These are phyloP conservation scores for Mycena maculata DNA, from an alignment of 768 basidiomycete genomes.

Conservation along the genomic window DNA sequence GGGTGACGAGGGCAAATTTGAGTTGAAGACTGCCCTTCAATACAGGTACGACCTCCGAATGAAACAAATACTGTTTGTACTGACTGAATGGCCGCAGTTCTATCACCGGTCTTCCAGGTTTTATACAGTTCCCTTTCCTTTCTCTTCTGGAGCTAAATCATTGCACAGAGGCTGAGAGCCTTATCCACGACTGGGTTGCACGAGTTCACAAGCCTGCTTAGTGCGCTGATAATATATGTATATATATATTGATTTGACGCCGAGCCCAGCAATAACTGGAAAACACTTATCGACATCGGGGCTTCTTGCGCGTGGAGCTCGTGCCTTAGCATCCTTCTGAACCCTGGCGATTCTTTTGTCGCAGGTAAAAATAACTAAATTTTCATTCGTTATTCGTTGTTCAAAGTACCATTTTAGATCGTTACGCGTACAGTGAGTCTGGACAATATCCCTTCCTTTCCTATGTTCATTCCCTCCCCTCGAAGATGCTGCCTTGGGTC, in stretches of 20 bases:
- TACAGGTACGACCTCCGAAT: conserved; percentile 44
- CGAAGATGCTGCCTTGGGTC: conserved; percentile 44
- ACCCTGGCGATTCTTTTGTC: conserved; percentile 13
- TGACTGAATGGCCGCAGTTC: conserved; percentile 36
- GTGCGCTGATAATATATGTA: neutral
- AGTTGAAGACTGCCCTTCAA: conserved; percentile 65
- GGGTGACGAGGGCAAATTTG: conserved; percentile 47
- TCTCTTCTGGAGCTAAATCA: neutral
- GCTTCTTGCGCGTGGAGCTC: conserved; percentile 60
- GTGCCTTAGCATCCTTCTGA: conserved; percentile 21
- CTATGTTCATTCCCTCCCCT: conserved; percentile 57
- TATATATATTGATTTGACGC: neutral
- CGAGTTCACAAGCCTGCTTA: conserved; percentile 59
- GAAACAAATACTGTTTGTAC: no score
- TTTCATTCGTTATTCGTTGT: conserved; percentile 48
- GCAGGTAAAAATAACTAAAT: conserved; percentile 28
- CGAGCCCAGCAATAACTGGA: conserved; percentile 51
- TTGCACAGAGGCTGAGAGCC: conserved; percentile 47
- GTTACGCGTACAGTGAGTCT: conserved; percentile 48
- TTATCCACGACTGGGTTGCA: conserved; percentile 57
- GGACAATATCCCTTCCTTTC: conserved; percentile 44
- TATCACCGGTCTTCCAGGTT: conserved; percentile 55
- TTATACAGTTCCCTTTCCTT: neutral
- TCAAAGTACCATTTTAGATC: conserved; percentile 50
- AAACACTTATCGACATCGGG: conserved; percentile 59